Evolutionary conservation across 768 basidiomycete species (phyloP).

Genomic region (Thelephora ganbajun): DNA sequence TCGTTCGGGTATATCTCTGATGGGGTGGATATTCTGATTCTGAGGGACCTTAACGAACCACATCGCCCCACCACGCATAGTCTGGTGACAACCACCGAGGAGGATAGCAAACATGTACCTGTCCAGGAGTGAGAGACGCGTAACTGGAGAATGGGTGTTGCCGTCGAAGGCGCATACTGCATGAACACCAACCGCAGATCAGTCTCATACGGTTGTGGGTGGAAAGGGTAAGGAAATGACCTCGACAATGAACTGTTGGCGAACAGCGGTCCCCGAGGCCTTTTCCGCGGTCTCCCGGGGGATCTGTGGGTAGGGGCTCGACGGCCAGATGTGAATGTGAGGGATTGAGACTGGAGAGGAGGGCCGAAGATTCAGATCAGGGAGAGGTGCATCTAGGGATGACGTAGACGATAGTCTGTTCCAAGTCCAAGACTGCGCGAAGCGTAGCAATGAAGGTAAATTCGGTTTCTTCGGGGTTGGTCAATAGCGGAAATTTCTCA

Average conservation of each 20-base stretch:
- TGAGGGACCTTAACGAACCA: no score
- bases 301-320: neutral
- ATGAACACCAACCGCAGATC: conserved; percentile 38
- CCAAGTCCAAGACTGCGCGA: neutral
- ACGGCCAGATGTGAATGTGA: neutral
- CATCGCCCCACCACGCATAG: no score
- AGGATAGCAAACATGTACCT: no score
- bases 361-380: neutral
- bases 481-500: neutral
- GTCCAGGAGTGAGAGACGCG: conserved; percentile 61
- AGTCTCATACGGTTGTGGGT: neutral
- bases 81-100: no score
- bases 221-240: conserved; percentile 22
- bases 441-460: neutral
- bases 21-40: no score
- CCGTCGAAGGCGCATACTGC: conserved; percentile 62
- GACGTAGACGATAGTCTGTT: no score
- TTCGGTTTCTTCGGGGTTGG: neutral
- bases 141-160: conserved; percentile 53
- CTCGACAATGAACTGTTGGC: conserved; percentile 81
- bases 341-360: neutral
- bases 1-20: no score
- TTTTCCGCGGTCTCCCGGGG: conserved; percentile 40
- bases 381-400: no score
- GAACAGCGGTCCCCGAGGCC: conserved; percentile 60